phyloP scores from a whole-genome alignment of 306 rosid genomes.

The Benincasa hispida region DNA sequence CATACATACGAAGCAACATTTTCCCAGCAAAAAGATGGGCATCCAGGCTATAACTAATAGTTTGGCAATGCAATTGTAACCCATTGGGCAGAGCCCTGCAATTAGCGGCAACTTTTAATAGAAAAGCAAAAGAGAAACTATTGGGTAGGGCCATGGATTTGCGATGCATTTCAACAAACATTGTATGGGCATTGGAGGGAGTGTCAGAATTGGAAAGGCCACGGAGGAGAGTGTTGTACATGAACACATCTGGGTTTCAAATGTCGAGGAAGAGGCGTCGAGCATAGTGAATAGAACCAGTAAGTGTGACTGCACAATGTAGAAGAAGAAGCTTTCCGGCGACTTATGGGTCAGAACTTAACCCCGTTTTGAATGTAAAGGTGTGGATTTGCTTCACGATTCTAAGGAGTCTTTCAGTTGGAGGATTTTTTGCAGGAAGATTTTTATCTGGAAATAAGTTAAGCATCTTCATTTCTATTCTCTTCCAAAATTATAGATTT shows the following conservation, averaged over 20 bases:
- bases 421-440: no score
- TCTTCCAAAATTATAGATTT: no score
- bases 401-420: no score
- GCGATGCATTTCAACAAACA: constrained; percentile 46
- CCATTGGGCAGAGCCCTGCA: constrained; percentile 26
- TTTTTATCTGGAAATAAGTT: no score
- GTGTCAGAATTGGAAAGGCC: constrained; percentile 41
- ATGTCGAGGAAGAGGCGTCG: constrained; percentile 44
- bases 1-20: constrained; percentile 55
- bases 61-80: constrained; percentile 43
- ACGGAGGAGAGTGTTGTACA: constrained; percentile 73
- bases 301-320: constrained; percentile 43
- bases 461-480: no score
- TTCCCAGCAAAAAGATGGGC: constrained; percentile 61
- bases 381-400: constrained; percentile 45
- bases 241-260: constrained; percentile 64
- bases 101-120: constrained; percentile 59
- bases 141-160: constrained; percentile 24
- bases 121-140: constrained; percentile 74
- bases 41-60: constrained; percentile 32
- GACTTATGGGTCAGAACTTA: constrained; percentile 33
- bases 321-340: constrained; percentile 74
- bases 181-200: constrained; percentile 30
- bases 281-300: constrained; percentile 44
- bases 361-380: constrained; percentile 25